Percentiles rank a stretch among this genome's conserved stretches.
Evolutionary conservation across 768 basidiomycete species (phyloP).

Genomic region (Boletus speciosus): DNA sequence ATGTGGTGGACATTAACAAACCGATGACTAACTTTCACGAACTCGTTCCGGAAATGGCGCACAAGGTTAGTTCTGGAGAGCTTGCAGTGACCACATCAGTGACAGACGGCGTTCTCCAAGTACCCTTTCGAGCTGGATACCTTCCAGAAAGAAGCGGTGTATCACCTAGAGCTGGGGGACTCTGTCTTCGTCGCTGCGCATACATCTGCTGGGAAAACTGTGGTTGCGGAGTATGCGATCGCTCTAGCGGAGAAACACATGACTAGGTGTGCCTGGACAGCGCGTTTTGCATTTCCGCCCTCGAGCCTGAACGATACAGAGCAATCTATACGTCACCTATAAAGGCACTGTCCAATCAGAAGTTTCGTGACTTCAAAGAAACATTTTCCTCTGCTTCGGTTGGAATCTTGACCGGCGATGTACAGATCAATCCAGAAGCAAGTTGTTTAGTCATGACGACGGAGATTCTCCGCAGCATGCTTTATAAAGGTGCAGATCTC

Average conservation of each 20-base stretch:
- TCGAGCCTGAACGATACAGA: slow-evolving; percentile 38
- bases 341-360: slow-evolving; percentile 97
- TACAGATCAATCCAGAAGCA: slow-evolving; percentile 98
- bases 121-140: slow-evolving; percentile 99
- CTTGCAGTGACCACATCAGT: not conserved
- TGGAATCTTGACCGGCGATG: slow-evolving; percentile 96
- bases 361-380: slow-evolving; percentile 97
- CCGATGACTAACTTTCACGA: slow-evolving; percentile 86
- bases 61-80: slow-evolving; percentile 53
- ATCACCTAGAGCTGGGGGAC: slow-evolving; percentile 94
- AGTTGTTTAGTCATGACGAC: slow-evolving; percentile 97
- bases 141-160: slow-evolving; percentile 98
- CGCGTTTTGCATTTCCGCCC: slow-evolving; percentile 13
- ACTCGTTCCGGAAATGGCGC: slow-evolving; percentile 95
- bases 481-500: slow-evolving; percentile 97
- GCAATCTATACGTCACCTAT: slow-evolving; percentile 99
- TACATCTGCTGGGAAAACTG: slow-evolving; percentile 99
- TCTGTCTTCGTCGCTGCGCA: slow-evolving; percentile 99
- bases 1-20: slow-evolving; percentile 90
- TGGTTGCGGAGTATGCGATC: slow-evolving; percentile 98
- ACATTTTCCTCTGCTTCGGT: slow-evolving; percentile 90
- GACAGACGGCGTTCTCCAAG: slow-evolving; percentile 37
- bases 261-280: slow-evolving; percentile 67
- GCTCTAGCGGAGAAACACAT: slow-evolving; percentile 96
- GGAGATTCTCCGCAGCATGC: slow-evolving; percentile 96